phyloP scores from a whole-genome alignment of 352 stramenopile species.

The Phytophthora fragariaefolia region DNA sequence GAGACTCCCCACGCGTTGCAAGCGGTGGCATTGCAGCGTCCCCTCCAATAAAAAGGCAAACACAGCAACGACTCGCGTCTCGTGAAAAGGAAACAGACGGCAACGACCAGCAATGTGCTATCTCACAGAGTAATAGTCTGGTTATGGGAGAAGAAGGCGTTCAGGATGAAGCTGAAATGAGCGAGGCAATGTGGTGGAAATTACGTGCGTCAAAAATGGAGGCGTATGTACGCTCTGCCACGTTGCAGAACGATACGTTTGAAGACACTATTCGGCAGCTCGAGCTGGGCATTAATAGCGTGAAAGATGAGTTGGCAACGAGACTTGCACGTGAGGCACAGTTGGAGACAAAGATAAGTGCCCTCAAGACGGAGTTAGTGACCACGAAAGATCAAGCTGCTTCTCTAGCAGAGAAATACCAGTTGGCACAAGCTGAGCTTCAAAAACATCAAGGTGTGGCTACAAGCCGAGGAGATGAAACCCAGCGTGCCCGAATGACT shows the following conservation, averaged over 20 bases:
- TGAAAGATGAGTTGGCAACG: conserved; percentile 45
- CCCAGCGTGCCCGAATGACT: conserved; percentile 38
- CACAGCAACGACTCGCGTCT: not conserved
- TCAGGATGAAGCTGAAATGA: conserved; percentile 3
- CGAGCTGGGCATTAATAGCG: conserved; percentile 44
- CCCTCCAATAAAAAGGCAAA: not conserved
- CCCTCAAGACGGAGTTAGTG: conserved; percentile 41
- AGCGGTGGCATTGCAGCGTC: not conserved
- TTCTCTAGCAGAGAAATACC: conserved; percentile 44
- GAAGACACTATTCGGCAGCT: conserved; percentile 51
- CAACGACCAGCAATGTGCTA: not conserved
- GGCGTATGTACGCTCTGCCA: conserved; percentile 40
- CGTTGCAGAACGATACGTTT: conserved; percentile 54
- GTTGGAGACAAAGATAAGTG: conserved; percentile 30
- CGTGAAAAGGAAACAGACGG: not conserved
- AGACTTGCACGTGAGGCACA: conserved; percentile 39
- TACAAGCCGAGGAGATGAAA: conserved; percentile 35
- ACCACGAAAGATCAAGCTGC: conserved; percentile 39
- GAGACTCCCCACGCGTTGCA: conserved; percentile 7
- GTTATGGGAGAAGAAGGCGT: not conserved
- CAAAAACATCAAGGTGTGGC: conserved; percentile 34
- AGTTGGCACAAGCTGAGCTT: conserved; percentile 37
- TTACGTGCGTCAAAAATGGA: conserved; percentile 45
- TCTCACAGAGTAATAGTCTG: conserved; percentile 1
- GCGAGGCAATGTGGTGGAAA: conserved; percentile 34